Conservation (phyloP, 2,329 filamentous ascomycete genomes). For the Sclerotinia borealis region DNA sequence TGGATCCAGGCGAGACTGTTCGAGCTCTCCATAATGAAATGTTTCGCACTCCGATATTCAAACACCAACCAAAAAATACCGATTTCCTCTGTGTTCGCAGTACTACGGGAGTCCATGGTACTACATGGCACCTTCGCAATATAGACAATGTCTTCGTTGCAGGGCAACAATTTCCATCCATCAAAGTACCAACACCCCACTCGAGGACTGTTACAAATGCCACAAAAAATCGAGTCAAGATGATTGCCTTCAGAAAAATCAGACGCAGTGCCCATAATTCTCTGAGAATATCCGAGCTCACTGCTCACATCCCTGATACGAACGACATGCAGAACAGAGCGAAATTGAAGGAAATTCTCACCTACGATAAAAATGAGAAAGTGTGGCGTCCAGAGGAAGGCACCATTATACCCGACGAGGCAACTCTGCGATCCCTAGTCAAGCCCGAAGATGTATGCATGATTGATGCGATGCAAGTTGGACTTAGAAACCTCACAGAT, state of each 20-base stretch:
- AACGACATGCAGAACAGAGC: slow-evolving; percentile 94
- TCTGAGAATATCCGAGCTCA: slow-evolving; percentile 76
- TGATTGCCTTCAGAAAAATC: slow-evolving; percentile 88
- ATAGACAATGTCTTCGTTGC: slow-evolving; percentile 89
- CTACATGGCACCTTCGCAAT: slow-evolving; percentile 75
- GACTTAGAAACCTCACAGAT: slow-evolving; percentile 83
- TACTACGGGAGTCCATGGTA: slow-evolving; percentile 71
- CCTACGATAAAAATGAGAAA: slow-evolving; percentile 81
- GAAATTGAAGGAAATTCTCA: slow-evolving; percentile 94
- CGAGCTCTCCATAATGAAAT: slow-evolving; percentile 91
- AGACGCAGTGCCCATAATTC: slow-evolving; percentile 64
- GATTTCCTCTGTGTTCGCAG: slow-evolving; percentile 86
- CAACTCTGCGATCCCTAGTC: slow-evolving; percentile 77
- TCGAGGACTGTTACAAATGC: slow-evolving; percentile 93
- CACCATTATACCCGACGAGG: slow-evolving; percentile 73
- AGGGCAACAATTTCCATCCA: slow-evolving; percentile 85
- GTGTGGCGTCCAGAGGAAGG: slow-evolving; percentile 71
- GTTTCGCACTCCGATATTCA: slow-evolving; percentile 91
- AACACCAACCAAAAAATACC: slow-evolving; percentile 67
- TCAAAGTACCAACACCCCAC: slow-evolving; percentile 89
- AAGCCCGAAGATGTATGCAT: slow-evolving; percentile 93
- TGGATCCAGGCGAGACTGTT: slow-evolving; percentile 84
- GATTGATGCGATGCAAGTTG: slow-evolving; percentile 94
- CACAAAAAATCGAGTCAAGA: slow-evolving; percentile 94
- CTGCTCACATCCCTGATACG: slow-evolving; percentile 84